Evolutionary conservation across 2,329 filamentous ascomycete species (phyloP).

Genomic region (Beauveria varroae): DNA sequence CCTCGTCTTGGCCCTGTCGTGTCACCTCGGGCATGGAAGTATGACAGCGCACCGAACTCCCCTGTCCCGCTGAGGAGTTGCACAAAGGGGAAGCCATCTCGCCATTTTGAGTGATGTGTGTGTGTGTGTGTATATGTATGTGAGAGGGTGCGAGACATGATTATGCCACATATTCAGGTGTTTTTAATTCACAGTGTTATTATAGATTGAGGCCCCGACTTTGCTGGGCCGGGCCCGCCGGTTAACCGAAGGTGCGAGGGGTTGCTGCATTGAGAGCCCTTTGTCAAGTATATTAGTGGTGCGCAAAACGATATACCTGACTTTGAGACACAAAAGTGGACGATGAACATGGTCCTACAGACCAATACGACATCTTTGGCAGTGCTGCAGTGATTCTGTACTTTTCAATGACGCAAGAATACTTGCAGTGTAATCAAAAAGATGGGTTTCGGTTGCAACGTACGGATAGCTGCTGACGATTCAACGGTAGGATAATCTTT

Average conservation of each 20-base stretch:
- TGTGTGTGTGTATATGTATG: neutral
- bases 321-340: neutral
- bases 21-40: neutral
- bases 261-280: neutral
- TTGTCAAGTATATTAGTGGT: neutral
- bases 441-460: neutral
- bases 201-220: neutral
- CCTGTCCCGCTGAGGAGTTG: neutral
- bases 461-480: neutral
- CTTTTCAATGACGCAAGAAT: too few relatives aligned
- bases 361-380: neutral
- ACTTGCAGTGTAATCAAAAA: too few relatives aligned
- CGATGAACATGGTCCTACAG: neutral
- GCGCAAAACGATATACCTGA: too few relatives aligned
- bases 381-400: too few relatives aligned
- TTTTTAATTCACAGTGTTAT: neutral
- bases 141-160: neutral
- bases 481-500: neutral
- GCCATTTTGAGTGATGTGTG: neutral
- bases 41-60: neutral
- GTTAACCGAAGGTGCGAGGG: neutral
- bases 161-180: neutral
- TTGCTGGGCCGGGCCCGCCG: neutral
- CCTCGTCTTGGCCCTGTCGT: neutral
- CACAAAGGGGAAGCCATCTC: neutral